phyloP scores from a whole-genome alignment of 768 basidiomycete genomes.

The Leccinum arenicola region DNA sequence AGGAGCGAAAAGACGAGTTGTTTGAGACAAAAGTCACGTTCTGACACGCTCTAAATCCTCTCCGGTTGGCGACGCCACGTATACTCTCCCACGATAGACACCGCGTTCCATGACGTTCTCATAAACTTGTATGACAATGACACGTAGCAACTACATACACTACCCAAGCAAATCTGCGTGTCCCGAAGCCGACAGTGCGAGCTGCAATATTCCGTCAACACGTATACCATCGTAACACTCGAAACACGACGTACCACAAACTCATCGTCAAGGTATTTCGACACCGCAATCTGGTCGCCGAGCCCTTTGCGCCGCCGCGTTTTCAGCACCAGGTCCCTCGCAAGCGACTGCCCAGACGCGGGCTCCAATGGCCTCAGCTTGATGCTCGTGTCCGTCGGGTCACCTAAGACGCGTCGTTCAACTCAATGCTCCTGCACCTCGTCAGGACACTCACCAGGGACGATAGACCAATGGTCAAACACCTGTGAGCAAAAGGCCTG shows the following conservation, averaged over 20 bases:
- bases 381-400: slow-evolving; percentile 97
- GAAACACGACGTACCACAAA: slow-evolving; percentile 66
- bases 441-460: slow-evolving; percentile 67
- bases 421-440: background rate
- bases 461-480: slow-evolving; percentile 98
- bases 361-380: slow-evolving; percentile 95
- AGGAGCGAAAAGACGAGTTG: slow-evolving; percentile 37
- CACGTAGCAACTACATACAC: slow-evolving; percentile 20
- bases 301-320: slow-evolving; percentile 95
- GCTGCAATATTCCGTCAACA: slow-evolving; percentile 41
- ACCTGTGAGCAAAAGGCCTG: slow-evolving; percentile 98
- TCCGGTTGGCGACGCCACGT: slow-evolving; percentile 43
- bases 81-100: slow-evolving; percentile 40
- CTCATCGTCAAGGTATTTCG: slow-evolving; percentile 96
- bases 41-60: slow-evolving; percentile 32
- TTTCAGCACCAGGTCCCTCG: slow-evolving; percentile 93
- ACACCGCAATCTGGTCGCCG: slow-evolving; percentile 95
- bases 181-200: slow-evolving; percentile 93
- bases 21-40: slow-evolving; percentile 8
- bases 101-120: slow-evolving; percentile 5
- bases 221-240: background rate
- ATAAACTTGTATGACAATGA: background rate
- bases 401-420: slow-evolving; percentile 50
- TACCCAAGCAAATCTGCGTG: slow-evolving; percentile 87
- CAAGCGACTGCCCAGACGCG: slow-evolving; percentile 92